Evolutionary conservation across 768 basidiomycete genomes (phyloP).

Genomic region (Trametes elegans): DNA sequence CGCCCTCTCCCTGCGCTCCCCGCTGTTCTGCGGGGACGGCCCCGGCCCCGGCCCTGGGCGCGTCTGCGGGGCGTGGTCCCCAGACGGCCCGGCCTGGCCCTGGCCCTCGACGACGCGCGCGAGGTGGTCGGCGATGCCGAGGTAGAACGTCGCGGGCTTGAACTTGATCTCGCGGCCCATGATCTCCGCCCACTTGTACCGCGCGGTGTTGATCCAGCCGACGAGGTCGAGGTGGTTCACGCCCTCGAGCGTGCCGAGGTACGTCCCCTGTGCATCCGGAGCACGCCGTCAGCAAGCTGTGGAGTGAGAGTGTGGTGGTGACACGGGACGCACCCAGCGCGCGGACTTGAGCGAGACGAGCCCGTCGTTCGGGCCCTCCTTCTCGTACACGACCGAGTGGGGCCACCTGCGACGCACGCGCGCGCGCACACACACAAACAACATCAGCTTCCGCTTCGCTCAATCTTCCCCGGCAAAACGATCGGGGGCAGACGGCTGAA

Average conservation of each 20-base stretch:
- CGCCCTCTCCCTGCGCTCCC: slow-evolving; percentile 3
- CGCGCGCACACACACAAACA: not conserved
- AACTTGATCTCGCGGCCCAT: slow-evolving; percentile 89
- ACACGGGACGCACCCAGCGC: slow-evolving; percentile 58
- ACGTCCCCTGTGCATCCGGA: slow-evolving; percentile 62
- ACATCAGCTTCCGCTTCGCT: not conserved
- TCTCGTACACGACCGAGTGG: slow-evolving; percentile 76
- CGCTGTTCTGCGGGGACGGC: not conserved
- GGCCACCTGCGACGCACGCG: slow-evolving; percentile 44
- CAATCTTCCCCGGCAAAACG: not conserved
- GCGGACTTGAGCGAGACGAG: slow-evolving; percentile 86
- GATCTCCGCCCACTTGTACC: slow-evolving; percentile 88
- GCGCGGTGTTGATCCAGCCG: slow-evolving; percentile 89
- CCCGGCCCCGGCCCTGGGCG: too few relatives aligned
- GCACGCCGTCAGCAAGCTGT: not conserved
- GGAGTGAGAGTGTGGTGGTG: not conserved
- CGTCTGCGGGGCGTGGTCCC: not conserved
- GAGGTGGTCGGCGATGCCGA: slow-evolving; percentile 76
- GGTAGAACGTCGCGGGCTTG: slow-evolving; percentile 89
- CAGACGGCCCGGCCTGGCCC: slow-evolving; percentile 1
- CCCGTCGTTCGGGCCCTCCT: slow-evolving; percentile 94
- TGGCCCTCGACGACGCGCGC: slow-evolving; percentile 74
- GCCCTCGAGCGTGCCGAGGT: slow-evolving; percentile 85
- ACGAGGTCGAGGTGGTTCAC: slow-evolving; percentile 94
- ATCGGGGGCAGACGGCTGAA: too few relatives aligned